A percentile compares a stretch with the other conserved stretches of the same genome.
These are phyloP conservation scores for Talaromyces sp. DNA, from an alignment of 2,329 filamentous ascomycete species.

Conservation along the genomic window DNA sequence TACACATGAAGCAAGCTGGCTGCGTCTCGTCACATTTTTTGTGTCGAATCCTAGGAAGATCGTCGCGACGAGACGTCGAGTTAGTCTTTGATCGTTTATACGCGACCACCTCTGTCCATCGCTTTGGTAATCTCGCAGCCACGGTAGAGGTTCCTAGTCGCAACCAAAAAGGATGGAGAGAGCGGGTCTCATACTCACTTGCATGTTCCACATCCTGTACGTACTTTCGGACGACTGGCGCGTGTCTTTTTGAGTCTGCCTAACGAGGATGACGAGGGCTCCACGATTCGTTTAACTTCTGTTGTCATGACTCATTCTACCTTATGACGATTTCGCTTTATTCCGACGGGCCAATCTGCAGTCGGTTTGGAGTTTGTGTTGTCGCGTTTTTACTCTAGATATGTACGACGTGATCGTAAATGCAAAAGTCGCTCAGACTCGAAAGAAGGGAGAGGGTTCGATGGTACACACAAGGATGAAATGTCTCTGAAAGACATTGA, in stretches of 20 bases:
- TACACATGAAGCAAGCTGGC: conserved; percentile 24
- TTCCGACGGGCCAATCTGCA: neutral
- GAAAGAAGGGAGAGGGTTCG: neutral
- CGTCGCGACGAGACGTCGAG: neutral
- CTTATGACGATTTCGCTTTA: neutral
- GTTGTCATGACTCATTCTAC: neutral
- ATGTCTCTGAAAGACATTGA: neutral
- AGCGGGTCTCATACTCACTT: conserved; percentile 17
- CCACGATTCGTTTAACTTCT: neutral
- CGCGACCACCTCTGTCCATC: neutral
- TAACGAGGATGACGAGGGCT: conserved; percentile 19
- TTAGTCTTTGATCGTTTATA: neutral
- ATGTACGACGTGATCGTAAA: neutral
- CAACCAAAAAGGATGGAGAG: neutral
- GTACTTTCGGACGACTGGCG: conserved; percentile 20
- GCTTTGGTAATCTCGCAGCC: neutral
- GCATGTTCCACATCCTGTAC: conserved; percentile 20
- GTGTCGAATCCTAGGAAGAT: conserved; percentile 19
- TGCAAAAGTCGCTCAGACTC: neutral
- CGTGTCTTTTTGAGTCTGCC: conserved; percentile 16
- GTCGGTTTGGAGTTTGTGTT: neutral
- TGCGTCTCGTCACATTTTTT: conserved; percentile 24
- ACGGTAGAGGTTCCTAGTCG: neutral
- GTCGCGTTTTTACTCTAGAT: neutral
- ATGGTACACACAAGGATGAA: neutral